Evolutionary conservation across 768 basidiomycete species (phyloP), one percentile per base, ranked within the genome.

Genomic region (Fomitopsis serialis): DNA sequence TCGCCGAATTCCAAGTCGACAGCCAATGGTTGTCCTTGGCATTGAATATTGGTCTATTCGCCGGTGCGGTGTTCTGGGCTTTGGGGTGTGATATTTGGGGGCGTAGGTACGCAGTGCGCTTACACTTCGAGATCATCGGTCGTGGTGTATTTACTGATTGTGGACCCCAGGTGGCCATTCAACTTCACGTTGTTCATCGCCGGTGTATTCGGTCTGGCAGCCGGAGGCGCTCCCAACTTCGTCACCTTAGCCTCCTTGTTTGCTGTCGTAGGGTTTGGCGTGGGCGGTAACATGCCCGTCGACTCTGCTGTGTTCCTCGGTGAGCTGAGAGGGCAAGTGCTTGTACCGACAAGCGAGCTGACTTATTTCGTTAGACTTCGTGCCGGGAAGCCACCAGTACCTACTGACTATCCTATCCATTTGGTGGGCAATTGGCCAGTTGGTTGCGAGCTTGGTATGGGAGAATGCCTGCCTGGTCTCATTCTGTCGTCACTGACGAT

Each of bases 351-450:
- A 29, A 11, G 5, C 6, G 9, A 32, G 32, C 21, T 48, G 25
- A 48, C 46, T 7, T 13, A 4, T 9, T 1, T 50, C 59, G 36
- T 45, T 62, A 74, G 83, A 81, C 59, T 75, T 78, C 36, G 57
- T 79, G 4, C 80, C 80, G 5, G 72, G 72, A 22, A 72, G 74
- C 9, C 79, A 82, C 55, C 82, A 84, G 55, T 84, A 80, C 56
- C 69, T 83, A 34, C 64, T 84, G 43, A 82, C 81, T 1, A 61
- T 82, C 45, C 66, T 84, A 22, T 78, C 79, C 0, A 74, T 82
- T 15, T 84, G 78, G 78, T 84, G 80, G 80, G 76, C 74, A 17
- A 61, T 82, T 23, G 83, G 82, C 3, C 79, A 80, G 60, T 70
- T 83, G 5, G 52, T 81, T 21, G 75, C 70, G 11, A 74, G 74